Base-by-base conservation (phyloP, 257 asterid genomes). In the Ajuga chamaepitys region DNA sequence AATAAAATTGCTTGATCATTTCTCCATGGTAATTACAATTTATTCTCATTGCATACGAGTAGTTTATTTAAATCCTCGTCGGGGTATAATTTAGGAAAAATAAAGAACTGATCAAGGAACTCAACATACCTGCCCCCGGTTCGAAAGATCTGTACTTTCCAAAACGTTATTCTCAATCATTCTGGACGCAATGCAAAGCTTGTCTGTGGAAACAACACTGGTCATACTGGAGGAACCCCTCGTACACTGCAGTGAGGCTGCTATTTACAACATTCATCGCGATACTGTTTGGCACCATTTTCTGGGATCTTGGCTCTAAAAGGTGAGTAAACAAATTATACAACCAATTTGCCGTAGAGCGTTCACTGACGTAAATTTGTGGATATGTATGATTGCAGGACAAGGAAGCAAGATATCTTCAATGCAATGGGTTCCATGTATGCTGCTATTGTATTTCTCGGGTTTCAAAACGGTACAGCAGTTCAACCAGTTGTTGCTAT, bases 361-460 rank as follows among this genome's bases (percentile, higher is more conserved):
- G 21, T 20, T 30, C 11, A 7, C 37, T 17, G 26, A 42, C n/a
- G n/a, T 14, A 22, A 9, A 17, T 7, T n/a, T n/a, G n/a, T n/a
- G n/a, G n/a, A 37, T 8, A 44, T 52, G 67, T 24, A 40, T 20
- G 9, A 64, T 59, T 44, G 54, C 78, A 91, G 96, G 91, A 7
- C 26, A 38, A 78, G 60, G 60, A 73, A 37, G 16, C 92, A 86
- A 68, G 98, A 88, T 74, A 30, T 92, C 16, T 77, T 85, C 42
- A 92, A 85, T 62, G 98, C 95, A 10, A 78, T 89, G 82, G 98
- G 98, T 28, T 85, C 97, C n/a, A 89, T 89, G 94, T 86, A 85
- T 62, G 77, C 79, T 1, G 77, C 98, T 1, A 87, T 93, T 30
- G 65, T 87, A 0, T 92, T 87, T 72, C 71, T 89, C 4, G 98